phyloP scores from a whole-genome alignment of 2,329 filamentous ascomycete genomes.

The Zymoseptoria brevis region DNA sequence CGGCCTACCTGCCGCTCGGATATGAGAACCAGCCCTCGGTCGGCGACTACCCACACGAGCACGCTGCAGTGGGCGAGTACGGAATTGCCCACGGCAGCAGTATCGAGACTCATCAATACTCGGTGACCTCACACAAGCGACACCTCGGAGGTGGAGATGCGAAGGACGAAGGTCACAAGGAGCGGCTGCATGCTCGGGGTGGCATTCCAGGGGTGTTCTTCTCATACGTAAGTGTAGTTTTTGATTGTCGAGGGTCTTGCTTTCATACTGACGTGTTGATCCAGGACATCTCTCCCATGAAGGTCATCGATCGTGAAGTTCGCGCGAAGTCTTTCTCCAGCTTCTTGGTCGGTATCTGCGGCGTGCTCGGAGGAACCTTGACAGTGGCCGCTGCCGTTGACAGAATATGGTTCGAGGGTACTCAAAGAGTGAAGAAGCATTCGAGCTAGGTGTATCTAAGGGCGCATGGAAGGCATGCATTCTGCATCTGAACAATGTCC shows the following conservation, averaged over 20 bases:
- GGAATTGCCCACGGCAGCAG: slow-evolving; percentile 61
- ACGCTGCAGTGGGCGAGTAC: slow-evolving; percentile 58
- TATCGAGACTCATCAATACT: slow-evolving; percentile 97
- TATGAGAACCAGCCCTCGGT: slow-evolving; percentile 58
- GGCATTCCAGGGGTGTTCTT: slow-evolving; percentile 98
- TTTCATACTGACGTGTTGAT: slow-evolving; percentile 18
- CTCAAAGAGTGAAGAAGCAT: slow-evolving; percentile 78
- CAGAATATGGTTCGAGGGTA: slow-evolving; percentile 82
- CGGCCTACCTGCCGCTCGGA: slow-evolving; percentile 84
- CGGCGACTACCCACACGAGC: slow-evolving; percentile 35
- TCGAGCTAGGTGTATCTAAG: slow-evolving; percentile 36
- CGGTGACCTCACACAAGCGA: slow-evolving; percentile 91
- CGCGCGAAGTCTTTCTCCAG: slow-evolving; percentile 81
- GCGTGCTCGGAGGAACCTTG: slow-evolving; percentile 86
- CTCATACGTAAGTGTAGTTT: slow-evolving; percentile 67
- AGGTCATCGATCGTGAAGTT: slow-evolving; percentile 94
- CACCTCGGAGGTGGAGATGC: slow-evolving; percentile 79
- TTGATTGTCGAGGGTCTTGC: slow-evolving; percentile 12
- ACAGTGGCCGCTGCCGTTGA: slow-evolving; percentile 94
- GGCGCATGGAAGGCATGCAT: neutral
- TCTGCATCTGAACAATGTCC: neutral
- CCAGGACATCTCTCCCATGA: slow-evolving; percentile 93
- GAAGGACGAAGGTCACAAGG: slow-evolving; percentile 78
- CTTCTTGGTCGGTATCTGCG: slow-evolving; percentile 90
- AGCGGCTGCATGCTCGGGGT: slow-evolving; percentile 78